Evolutionary conservation across 306 rosid genomes (phyloP).

Genomic region (Cicer cuneatum): DNA sequence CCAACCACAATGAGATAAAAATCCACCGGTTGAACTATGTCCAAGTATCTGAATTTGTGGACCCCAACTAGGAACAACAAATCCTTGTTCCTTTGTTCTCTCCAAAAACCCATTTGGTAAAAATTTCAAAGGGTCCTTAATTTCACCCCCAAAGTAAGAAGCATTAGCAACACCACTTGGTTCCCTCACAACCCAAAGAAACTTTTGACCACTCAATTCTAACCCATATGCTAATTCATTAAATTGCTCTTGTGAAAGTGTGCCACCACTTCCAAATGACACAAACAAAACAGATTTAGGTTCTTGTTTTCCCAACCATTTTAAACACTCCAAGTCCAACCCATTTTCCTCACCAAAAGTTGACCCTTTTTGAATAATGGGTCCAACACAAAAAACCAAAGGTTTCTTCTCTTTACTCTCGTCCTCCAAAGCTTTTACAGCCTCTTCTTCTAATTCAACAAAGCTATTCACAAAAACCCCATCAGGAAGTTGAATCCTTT

Average conservation of each 20-base stretch:
- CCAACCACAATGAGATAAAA: slow-evolving; percentile 49
- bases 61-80: slow-evolving; percentile 43
- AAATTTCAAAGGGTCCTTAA: slow-evolving; percentile 35
- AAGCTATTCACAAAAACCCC: slow-evolving; percentile 45
- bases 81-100: slow-evolving; percentile 42
- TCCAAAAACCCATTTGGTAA: slow-evolving; percentile 39
- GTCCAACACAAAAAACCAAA: slow-evolving; percentile 43
- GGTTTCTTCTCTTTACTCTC: slow-evolving; percentile 1
- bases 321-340: slow-evolving; percentile 19
- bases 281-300: slow-evolving; percentile 45
- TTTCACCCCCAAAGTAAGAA: slow-evolving; percentile 12
- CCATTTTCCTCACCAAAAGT: slow-evolving; percentile 2
- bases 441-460: slow-evolving; percentile 28
- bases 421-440: slow-evolving; percentile 6
- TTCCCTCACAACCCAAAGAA: slow-evolving; percentile 46
- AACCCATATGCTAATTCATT: slow-evolving; percentile 48
- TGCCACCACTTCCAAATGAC: slow-evolving; percentile 37
- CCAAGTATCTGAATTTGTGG: slow-evolving; percentile 42
- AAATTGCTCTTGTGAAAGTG: slow-evolving; percentile 27
- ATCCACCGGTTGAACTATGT: slow-evolving; percentile 41
- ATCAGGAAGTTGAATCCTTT: slow-evolving; percentile 21
- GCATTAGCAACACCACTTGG: slow-evolving; percentile 16
- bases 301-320: slow-evolving; percentile 43
- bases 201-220: slow-evolving; percentile 37
- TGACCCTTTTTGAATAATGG: slow-evolving; percentile 38